Conservation (phyloP, 345 rosid species). For the Cochlearia excelsa region DNA sequence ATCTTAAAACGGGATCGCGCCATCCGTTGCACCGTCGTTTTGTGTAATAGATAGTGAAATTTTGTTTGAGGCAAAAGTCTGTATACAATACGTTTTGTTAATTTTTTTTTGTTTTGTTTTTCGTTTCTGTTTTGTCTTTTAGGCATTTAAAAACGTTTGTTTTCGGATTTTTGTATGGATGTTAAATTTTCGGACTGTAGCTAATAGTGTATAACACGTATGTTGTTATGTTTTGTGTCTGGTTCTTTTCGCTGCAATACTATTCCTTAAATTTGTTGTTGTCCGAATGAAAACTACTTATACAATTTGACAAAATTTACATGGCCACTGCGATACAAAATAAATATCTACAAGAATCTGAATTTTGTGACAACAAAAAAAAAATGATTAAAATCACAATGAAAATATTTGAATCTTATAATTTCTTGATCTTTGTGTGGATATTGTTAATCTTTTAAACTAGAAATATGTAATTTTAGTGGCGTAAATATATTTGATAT, state of each 20-base stretch:
- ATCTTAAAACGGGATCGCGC: conserved; percentile 29
- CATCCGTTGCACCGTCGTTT: conserved; percentile 37
- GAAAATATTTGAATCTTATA: too few relatives aligned
- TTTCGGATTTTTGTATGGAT: background rate
- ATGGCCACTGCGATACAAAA: background rate
- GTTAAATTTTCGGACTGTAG: conserved; percentile 12
- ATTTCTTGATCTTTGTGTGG: too few relatives aligned
- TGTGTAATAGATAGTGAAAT: background rate
- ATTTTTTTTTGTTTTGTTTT: background rate
- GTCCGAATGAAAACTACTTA: conserved; percentile 7
- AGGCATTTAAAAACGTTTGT: conserved; percentile 8
- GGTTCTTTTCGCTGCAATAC: conserved; percentile 11
- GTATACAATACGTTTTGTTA: too few relatives aligned
- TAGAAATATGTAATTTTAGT: too few relatives aligned
- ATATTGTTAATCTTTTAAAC: too few relatives aligned
- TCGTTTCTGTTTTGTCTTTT: conserved; percentile 18
- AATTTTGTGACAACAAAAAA: too few relatives aligned
- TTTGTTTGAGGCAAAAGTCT: too few relatives aligned
- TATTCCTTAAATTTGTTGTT: background rate
- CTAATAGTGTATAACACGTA: background rate
- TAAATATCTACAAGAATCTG: too few relatives aligned
- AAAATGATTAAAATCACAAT: too few relatives aligned
- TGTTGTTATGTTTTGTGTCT: background rate
- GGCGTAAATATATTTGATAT: too few relatives aligned
- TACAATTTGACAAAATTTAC: background rate